A percentile compares a stretch with the other conserved stretches of the same genome.
These are phyloP conservation scores for Lojkania enalia DNA, from an alignment of 2,329 filamentous ascomycete genomes.

Conservation along the genomic window DNA sequence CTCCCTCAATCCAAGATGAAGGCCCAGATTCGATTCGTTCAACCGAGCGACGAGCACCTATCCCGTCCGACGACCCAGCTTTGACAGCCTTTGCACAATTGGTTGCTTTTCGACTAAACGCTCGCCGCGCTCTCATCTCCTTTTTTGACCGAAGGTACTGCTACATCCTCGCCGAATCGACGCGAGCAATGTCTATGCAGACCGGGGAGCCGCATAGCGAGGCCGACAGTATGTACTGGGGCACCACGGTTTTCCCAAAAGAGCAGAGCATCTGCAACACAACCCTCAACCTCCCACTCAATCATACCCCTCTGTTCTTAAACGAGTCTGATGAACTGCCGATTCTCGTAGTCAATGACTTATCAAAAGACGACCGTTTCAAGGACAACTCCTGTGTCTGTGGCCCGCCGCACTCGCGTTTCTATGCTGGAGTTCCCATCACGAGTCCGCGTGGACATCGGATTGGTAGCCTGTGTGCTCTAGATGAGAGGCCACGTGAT, in stretches of 20 bases:
- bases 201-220: constrained; percentile 30
- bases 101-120: constrained; percentile 43
- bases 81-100: constrained; percentile 45
- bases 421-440: constrained; percentile 65
- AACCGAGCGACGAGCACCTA: not conserved
- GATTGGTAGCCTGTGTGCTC: constrained; percentile 64
- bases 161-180: constrained; percentile 43
- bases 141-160: constrained; percentile 45
- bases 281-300: constrained; percentile 35
- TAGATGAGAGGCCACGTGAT: constrained; percentile 60
- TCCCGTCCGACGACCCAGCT: constrained; percentile 38
- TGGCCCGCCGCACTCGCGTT: constrained; percentile 42
- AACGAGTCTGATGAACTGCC: constrained; percentile 26
- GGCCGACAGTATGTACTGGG: constrained; percentile 39
- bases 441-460: constrained; percentile 59
- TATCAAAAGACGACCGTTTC: constrained; percentile 44
- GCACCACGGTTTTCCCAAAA: constrained; percentile 38
- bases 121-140: constrained; percentile 42
- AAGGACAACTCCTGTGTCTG: constrained; percentile 38
- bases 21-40: not conserved
- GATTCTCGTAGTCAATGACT: constrained; percentile 38
- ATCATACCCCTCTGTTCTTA: constrained; percentile 15
- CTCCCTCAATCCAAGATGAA: not conserved
- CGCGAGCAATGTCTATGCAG: constrained; percentile 32
- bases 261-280: constrained; percentile 38